Evolutionary conservation across 225 moss, liverwort and hornwort species (phyloP).

Genomic region (Pseudoscleropodium purum): DNA sequence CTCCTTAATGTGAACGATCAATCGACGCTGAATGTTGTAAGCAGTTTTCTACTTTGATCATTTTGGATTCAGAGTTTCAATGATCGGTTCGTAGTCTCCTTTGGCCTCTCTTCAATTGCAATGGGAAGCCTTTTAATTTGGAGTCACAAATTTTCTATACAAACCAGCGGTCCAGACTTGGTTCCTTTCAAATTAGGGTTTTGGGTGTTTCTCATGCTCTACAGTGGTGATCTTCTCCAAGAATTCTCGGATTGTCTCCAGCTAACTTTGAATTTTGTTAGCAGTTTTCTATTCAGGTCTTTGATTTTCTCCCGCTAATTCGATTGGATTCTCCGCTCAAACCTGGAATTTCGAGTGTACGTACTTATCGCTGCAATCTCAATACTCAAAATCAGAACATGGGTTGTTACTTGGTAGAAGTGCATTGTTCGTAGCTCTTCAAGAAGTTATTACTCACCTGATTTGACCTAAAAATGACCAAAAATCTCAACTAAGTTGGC

Average conservation of each 20-base stretch:
- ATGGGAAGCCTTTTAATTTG: neutral
- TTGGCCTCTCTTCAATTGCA: neutral
- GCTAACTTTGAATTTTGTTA: neutral
- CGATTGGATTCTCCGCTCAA: neutral
- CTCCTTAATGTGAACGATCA: neutral
- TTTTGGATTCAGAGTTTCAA: neutral
- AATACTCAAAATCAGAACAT: neutral
- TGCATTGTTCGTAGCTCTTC: neutral
- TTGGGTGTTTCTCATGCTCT: neutral
- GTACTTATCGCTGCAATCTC: neutral
- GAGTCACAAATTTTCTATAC: neutral
- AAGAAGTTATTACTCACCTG: too few species aligned
- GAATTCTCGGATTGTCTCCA: neutral
- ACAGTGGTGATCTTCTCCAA: neutral
- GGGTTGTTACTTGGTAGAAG: neutral
- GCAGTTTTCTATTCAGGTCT: neutral
- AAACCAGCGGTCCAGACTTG: too few species aligned
- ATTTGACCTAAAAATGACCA: neutral
- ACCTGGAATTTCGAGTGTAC: neutral
- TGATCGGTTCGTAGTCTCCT: neutral
- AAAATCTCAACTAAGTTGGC: too few species aligned
- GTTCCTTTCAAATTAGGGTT: neutral
- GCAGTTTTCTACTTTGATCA: neutral
- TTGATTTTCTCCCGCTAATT: neutral
- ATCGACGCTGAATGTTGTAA: neutral